Base-by-base conservation (phyloP, 176 grass and related monocot genomes). In the Eleusine coracana region DNA sequence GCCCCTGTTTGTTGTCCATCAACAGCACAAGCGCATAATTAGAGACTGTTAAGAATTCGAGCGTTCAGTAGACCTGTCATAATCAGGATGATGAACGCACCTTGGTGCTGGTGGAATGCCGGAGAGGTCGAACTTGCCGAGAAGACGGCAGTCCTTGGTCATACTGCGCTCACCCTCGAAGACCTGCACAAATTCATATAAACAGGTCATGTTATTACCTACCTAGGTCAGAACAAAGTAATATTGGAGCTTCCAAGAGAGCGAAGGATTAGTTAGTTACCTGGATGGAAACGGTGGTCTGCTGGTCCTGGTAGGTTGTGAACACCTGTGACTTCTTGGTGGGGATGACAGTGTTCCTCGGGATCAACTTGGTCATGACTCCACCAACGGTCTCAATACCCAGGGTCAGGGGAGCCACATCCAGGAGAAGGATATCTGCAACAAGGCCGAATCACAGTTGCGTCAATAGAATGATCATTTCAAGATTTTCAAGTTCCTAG, bases 321-420 rank as follows among this genome's bases (percentile, higher is more conserved):
- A 94, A 92, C 67, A 92, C 89, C 75, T 87, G 89, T 3, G 89
- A 89, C 87, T 92, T 92, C 84, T 90, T 94, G 68, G 89, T 87
- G 18, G 92, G 92, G 72, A 94, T 94, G 9, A 92, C 86, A 0
- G 86, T 91, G 70, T 94, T 94, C 81, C 92, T 89, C 2, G 89
- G 92, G 83, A 94, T 94, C 74, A 92, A 48, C 83, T 89, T 92
- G 63, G 89, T 92, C 92, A 94, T 94, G 60, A 89, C 86, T 84
- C 86, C 92, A 37, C 89, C 92, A 0, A 89, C 89, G 1, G 92
- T 94, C 80, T 89, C 92, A 15, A 89, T 89, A 67, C 90, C 86
- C 1, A 92, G 77, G 74, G 89, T 87, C 1, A 89, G 86, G 60
- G 92, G 92, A 14, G 89, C 89, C n/a, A 94, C 89, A 48, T 94